These are phyloP conservation scores for Diaporthe batatas DNA, from an alignment of 2,329 filamentous ascomycete species.

Conservation along the genomic window DNA sequence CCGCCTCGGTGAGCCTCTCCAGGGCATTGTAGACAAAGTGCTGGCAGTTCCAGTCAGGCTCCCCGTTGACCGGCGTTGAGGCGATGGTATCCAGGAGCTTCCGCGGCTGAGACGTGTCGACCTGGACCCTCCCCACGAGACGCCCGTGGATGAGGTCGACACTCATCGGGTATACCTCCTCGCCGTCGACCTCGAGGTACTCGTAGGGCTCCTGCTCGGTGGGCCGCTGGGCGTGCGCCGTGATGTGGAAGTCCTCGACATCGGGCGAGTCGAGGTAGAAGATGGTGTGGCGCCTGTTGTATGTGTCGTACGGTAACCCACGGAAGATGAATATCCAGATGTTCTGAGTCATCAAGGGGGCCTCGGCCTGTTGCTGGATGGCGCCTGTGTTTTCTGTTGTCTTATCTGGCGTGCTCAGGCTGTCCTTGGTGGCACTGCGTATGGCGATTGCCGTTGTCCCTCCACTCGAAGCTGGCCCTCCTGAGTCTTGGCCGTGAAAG, in stretches of 20 bases:
- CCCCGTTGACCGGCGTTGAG: constrained; percentile 10
- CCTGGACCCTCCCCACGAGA: background rate
- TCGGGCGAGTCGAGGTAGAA: constrained; percentile 30
- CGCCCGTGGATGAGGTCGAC: background rate
- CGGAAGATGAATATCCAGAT: constrained; percentile 19
- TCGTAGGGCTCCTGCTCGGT: background rate
- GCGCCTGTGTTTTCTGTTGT: background rate
- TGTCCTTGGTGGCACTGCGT: background rate
- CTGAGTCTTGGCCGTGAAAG: background rate
- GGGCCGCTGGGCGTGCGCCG: constrained; percentile 18
- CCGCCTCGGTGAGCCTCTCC: background rate
- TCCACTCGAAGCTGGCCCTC: background rate
- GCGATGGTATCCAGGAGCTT: constrained; percentile 19
- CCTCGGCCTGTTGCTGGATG: background rate
- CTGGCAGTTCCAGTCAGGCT: constrained; percentile 22
- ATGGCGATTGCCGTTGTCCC: too few relatives aligned
- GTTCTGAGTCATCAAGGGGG: background rate
- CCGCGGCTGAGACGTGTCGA: background rate
- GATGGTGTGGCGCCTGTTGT: constrained; percentile 6
- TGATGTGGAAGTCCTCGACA: constrained; percentile 18
- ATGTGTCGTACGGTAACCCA: background rate
- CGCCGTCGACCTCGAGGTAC: background rate
- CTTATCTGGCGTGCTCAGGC: background rate
- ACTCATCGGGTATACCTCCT: background rate
- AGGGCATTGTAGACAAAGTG: constrained; percentile 6